Evolutionary conservation across 169 alveolate genomes (phyloP), one percentile per base, ranked within the genome.

Genomic region (Cryptosporidium xiaoi): DNA sequence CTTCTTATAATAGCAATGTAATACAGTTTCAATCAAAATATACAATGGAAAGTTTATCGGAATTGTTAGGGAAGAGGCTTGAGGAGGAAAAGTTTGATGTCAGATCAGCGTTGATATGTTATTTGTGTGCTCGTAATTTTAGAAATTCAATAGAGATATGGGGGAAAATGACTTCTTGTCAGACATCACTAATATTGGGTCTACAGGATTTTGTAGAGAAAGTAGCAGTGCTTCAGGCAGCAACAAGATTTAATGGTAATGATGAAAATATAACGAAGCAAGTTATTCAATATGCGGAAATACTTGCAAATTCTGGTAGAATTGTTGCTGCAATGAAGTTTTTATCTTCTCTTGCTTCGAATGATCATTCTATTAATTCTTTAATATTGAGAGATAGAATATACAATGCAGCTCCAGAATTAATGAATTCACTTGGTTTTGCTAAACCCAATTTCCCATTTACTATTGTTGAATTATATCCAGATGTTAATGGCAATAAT

Each of bases 51-150:
- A 40, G 51, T 51, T 62, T 83, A 1, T 83, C 87, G 6, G 91
- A 83, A 40, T 55, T 58, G 10, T 29, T 83, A 34, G 91, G 83
- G 20, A 71, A 53, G 51, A 64, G 91, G 24, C 82, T 83, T 8
- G 82, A 83, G 66, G 84, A 83, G 53, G 91, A 83, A 48, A 60
- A 82, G 66, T 83, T 83, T 46, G 91, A 83, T 58, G 84, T 93
- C 29, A 56, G 93, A 34, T 93, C 96, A 10, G 96, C 96, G 16
- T 82, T 94, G 40, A 85, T 94, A 20, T 90, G 93, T 53, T 94
- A 83, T 82, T 82, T 93, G 87, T 92, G 95, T 91, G 93, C 94
- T 10, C 92, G 96, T 33, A 91, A 94, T 44, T 90, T 93, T 44
- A 51, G 90, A 15, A 90, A 87, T 58, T 93, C 94, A 0, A 87